phyloP scores from a whole-genome alignment of 495 filamentous ascomycete genomes.

The Friedmanniomyces endolithicus region DNA sequence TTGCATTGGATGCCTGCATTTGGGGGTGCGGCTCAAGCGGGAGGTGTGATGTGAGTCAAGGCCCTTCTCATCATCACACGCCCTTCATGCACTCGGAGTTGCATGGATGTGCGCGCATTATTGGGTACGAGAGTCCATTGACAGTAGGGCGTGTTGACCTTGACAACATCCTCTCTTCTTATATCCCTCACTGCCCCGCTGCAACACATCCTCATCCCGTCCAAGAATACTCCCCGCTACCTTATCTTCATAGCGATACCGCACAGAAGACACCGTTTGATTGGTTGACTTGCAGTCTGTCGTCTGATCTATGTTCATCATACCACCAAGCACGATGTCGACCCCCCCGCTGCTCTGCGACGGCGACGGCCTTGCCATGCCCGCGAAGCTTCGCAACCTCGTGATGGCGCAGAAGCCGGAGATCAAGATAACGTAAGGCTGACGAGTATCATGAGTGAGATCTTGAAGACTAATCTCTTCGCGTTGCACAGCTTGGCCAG shows the following conservation, averaged over 20 bases:
- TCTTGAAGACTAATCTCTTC: too few relatives aligned
- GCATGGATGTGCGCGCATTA: neutral
- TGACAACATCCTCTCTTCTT: neutral
- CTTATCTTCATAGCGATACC: constrained; percentile 1
- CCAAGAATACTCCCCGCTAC: too few relatives aligned
- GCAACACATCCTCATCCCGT: too few relatives aligned
- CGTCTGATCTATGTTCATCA: neutral
- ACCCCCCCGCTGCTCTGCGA: neutral
- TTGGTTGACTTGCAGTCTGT: neutral
- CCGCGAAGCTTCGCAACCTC: constrained; percentile 14
- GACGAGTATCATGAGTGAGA: too few relatives aligned
- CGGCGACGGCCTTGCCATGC: constrained; percentile 6
- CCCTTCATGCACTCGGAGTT: neutral
- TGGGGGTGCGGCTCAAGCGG: neutral
- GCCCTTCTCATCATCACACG: neutral
- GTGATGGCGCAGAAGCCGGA: constrained; percentile 10
- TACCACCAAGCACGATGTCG: neutral
- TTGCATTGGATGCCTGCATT: neutral
- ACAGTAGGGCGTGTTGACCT: neutral
- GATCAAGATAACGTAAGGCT: too few relatives aligned
- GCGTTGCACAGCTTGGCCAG: constrained; percentile 1
- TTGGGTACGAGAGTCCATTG: neutral
- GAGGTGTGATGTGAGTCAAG: neutral
- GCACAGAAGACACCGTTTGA: neutral
- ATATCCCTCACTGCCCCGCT: neutral